Evolutionary conservation across 1,139 yeast genomes (phyloP), one percentile per base, ranked within the genome.

Genomic region (Yamadazyma diddensiae): DNA sequence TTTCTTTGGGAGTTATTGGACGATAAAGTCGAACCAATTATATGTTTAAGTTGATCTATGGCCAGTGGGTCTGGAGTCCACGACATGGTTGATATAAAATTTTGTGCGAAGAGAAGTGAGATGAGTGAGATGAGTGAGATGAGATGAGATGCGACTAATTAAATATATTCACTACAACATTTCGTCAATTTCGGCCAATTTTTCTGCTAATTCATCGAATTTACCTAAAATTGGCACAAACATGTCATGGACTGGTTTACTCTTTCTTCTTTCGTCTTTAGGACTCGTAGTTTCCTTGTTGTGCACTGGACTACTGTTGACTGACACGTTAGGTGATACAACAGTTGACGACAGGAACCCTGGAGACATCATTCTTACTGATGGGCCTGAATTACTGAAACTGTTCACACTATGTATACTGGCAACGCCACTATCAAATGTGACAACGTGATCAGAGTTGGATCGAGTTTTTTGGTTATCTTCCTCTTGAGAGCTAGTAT

Each of bases 21-120:
- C 2, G 88, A 79, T 45, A 85, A 66, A 1, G 92, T 78, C 5
- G 84, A 85, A 31, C 71, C 64, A 44, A 86, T 69, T 23, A 85
- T 79, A 15, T 67, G 65, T 35, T 74, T 73, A 44, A 86, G 65
- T 54, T 83, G 92, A 34, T 65, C 69, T 32, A 82, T 57, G 18
- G 84, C 77, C 17, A 67, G 65, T 10, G 70, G 64, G 49, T 82
- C 80, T 6, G 94, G 84, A 8, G 65, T 55, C 94, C 95, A 69
- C 45, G 57, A 46, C 60, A 53, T 54, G 15, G 11, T 27, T 14
- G 17, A 15, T 22, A 18, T 13, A 26, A 26, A 29, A 23, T 15
- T 31, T 21, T 21, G 19, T 11, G 21, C 18, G 27, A 22, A 19
- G 13, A 26, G 19, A 26, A 19, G 18, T 12, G 24, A 24, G 34